phyloP scores from a whole-genome alignment of 768 basidiomycete genomes.

The Coprinopsis sp. region DNA sequence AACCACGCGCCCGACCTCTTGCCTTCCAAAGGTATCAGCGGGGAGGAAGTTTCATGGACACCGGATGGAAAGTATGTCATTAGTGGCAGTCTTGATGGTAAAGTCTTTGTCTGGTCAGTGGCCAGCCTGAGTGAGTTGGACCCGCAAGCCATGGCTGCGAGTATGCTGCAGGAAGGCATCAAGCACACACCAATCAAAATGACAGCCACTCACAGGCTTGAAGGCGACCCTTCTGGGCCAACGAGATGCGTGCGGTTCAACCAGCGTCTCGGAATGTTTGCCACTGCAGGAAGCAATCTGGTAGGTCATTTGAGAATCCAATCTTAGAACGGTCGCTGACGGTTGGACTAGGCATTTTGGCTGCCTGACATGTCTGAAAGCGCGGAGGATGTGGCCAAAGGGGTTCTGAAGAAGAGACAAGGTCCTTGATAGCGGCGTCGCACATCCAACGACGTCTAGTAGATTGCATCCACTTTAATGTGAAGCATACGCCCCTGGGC shows the following conservation, averaged over 20 bases:
- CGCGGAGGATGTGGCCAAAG: conserved; percentile 66
- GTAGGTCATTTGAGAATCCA: conserved; percentile 38
- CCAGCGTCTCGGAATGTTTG: conserved; percentile 85
- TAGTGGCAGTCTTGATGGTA: conserved; percentile 82
- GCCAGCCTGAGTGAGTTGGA: conserved; percentile 45
- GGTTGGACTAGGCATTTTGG: conserved; percentile 36
- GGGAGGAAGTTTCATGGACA: conserved; percentile 93
- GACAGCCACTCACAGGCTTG: conserved; percentile 42
- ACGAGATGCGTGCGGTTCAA: conserved; percentile 87
- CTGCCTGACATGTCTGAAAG: conserved; percentile 58
- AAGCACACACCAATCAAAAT: conserved; percentile 47
- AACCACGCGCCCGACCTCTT: conserved; percentile 51
- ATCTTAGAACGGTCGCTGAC: conserved; percentile 1
- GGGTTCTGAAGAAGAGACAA: conserved; percentile 57
- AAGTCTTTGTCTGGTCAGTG: conserved; percentile 84
- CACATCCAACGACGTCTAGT: too few species aligned
- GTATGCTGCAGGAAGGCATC: conserved; percentile 52
- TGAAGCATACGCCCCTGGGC: too few species aligned
- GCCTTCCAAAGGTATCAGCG: conserved; percentile 75
- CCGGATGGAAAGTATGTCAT: conserved; percentile 90
- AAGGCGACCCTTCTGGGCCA: conserved; percentile 74
- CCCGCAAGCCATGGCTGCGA: conserved; percentile 11
- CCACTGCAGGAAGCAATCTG: conserved; percentile 76
- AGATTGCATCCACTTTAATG: too few species aligned
- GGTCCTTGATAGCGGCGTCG: conserved; percentile 12